phyloP scores from a whole-genome alignment of 257 asterid species.

The Henckelia pumila region DNA sequence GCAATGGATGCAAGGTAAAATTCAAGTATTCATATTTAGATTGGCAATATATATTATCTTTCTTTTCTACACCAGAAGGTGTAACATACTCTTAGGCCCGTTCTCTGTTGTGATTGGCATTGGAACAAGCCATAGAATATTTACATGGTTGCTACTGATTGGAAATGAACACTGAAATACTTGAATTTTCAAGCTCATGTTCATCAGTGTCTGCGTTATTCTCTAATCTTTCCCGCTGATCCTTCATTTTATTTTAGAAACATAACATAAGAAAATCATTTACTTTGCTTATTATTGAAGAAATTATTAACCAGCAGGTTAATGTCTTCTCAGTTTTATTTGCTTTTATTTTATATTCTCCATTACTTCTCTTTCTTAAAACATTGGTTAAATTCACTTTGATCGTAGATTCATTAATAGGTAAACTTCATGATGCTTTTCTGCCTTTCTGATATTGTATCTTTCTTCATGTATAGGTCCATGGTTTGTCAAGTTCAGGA shows the following conservation, averaged over 20 bases:
- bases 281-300: not conserved
- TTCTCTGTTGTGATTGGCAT: not conserved
- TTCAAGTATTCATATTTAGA: constrained; percentile 22
- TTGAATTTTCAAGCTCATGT: no score
- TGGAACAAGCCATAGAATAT: not conserved
- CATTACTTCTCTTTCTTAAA: no score
- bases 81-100: not conserved
- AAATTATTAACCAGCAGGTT: not conserved
- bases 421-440: constrained; percentile 13
- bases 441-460: constrained; percentile 18
- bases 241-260: not conserved
- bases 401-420: constrained; percentile 12
- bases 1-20: constrained; percentile 53
- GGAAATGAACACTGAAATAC: no score
- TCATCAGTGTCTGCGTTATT: no score
- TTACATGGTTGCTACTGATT: not conserved
- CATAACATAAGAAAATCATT: not conserved
- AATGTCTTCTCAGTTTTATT: not conserved
- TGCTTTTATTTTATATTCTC: not conserved
- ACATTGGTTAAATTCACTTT: constrained; percentile 12
- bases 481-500: constrained; percentile 50
- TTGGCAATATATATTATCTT: constrained; percentile 13
- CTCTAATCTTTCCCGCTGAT: not conserved
- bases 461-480: constrained; percentile 43
- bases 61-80: constrained; percentile 10